Evolutionary conservation across 176 grass and related monocot genomes (phyloP).

Genomic region (Eragrostis curvula): DNA sequence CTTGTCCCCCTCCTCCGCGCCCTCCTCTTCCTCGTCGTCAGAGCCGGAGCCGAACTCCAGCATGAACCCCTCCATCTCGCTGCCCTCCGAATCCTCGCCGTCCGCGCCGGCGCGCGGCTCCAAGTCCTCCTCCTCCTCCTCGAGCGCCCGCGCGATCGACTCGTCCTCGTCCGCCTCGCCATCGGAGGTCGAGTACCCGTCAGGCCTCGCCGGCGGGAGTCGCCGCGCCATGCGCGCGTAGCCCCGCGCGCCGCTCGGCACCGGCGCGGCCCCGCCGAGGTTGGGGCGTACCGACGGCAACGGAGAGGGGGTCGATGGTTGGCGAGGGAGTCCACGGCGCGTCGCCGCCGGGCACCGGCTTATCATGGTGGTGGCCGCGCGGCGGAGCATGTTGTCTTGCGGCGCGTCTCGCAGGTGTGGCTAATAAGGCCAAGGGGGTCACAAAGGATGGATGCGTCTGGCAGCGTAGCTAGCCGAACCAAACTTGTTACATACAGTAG

Average conservation of each 20-base stretch:
- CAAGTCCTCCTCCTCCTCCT: not conserved
- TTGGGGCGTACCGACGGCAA: not conserved
- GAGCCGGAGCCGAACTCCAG: not conserved
- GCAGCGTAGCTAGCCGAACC: too few relatives aligned
- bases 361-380: slow-evolving; percentile 12
- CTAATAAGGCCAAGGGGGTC: too few relatives aligned
- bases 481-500: too few relatives aligned
- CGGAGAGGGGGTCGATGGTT: not conserved
- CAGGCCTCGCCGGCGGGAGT: slow-evolving; percentile 43
- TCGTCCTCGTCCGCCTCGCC: slow-evolving; percentile 54
- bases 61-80: slow-evolving; percentile 36
- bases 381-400: slow-evolving; percentile 31
- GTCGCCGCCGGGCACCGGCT: not conserved
- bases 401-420: not conserved
- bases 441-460: too few relatives aligned
- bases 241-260: slow-evolving; percentile 5
- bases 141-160: not conserved
- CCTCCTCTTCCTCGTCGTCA: not conserved
- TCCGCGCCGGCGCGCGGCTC: not conserved
- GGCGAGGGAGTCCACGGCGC: not conserved
- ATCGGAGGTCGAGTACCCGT: slow-evolving; percentile 65
- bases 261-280: not conserved
- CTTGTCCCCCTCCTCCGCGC: not conserved
- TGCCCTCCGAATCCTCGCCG: slow-evolving; percentile 2
- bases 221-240: slow-evolving; percentile 61